phyloP scores from a whole-genome alignment of 495 filamentous ascomycete species.

The Aspergillus sclerotiicarbonarius region DNA sequence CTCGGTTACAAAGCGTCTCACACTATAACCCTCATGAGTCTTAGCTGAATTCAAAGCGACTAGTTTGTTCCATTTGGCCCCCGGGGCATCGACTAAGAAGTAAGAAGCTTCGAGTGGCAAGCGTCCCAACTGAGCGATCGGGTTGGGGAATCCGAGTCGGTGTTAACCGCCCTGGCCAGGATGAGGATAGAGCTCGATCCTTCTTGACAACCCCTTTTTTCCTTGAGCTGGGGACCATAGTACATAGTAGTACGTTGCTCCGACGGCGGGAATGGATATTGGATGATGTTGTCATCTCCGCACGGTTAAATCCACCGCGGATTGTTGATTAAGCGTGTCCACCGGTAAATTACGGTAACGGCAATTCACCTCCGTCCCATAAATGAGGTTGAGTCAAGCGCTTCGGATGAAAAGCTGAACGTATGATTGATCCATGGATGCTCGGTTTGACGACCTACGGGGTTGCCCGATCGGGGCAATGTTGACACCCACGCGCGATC shows the following conservation, averaged over 20 bases:
- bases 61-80: not conserved
- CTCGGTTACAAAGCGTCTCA: not conserved
- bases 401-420: not conserved
- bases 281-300: not conserved
- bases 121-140: not conserved
- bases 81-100: not conserved
- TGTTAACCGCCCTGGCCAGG: not conserved
- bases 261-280: not conserved
- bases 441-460: not conserved
- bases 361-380: not conserved
- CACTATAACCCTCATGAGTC: not conserved
- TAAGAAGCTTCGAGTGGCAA: not conserved
- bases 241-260: not conserved
- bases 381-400: not conserved
- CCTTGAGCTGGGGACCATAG: not conserved
- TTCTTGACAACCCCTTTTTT: not conserved
- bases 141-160: not conserved
- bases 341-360: not conserved
- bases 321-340: not conserved
- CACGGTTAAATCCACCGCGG: not conserved
- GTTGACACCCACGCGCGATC: not conserved
- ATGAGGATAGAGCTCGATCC: not conserved
- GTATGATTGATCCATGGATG: not conserved
- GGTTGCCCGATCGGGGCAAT: not conserved
- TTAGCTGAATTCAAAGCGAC: not conserved